These are phyloP conservation scores for Petunia axillaris DNA, from an alignment of 257 asterid species.

Conservation along the genomic window DNA sequence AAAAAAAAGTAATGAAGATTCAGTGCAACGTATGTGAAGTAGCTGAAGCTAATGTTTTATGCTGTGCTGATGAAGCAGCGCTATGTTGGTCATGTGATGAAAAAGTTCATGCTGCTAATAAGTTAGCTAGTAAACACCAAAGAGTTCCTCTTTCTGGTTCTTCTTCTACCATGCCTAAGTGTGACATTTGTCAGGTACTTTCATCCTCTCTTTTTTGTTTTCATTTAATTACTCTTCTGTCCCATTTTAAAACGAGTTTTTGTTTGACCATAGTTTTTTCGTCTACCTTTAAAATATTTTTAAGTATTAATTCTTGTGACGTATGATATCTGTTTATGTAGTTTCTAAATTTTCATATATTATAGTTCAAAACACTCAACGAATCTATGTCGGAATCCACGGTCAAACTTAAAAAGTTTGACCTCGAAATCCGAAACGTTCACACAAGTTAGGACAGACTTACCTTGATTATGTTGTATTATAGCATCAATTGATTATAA, in stretches of 20 bases:
- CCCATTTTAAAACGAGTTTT: no score
- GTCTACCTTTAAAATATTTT: no score
- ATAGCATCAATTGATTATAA: neutral
- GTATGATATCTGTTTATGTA: no score
- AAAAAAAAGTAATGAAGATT: conserved; percentile 60
- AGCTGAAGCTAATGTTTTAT: conserved; percentile 73
- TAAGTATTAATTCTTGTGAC: no score
- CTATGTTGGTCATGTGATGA: conserved; percentile 70
- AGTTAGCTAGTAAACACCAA: conserved; percentile 80
- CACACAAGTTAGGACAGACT: no score
- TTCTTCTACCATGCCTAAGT: conserved; percentile 70
- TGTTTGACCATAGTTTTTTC: no score
- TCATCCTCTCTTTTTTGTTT: neutral
- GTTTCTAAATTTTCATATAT: no score
- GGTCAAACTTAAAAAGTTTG: no score
- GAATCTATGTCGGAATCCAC: no score
- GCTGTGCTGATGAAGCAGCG: conserved; percentile 96
- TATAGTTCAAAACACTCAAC: no score
- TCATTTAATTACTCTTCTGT: neutral
- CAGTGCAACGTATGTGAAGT: conserved; percentile 87
- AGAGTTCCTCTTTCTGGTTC: conserved; percentile 65
- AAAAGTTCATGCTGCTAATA: conserved; percentile 79
- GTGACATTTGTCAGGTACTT: conserved; percentile 89
- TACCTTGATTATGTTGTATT: neutral
- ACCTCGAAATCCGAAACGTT: no score